These are phyloP conservation scores for Backusella westeae DNA, from an alignment of 192 early-diverging fungal genomes.

Conservation along the genomic window DNA sequence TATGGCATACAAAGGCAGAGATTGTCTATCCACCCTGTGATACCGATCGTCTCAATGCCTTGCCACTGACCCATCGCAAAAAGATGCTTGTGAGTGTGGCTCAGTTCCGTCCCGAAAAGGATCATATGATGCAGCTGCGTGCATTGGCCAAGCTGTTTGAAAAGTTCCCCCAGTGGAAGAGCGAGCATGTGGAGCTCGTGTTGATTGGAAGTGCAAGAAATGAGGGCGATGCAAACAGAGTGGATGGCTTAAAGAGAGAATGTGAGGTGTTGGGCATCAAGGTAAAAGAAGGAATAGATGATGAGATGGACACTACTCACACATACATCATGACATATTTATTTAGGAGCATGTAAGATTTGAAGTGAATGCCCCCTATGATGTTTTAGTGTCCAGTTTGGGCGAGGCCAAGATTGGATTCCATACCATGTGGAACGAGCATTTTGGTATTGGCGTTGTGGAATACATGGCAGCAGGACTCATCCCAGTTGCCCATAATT, in stretches of 20 bases:
- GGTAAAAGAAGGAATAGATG: constrained; percentile 36
- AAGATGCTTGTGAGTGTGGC: constrained; percentile 81
- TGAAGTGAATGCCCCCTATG: constrained; percentile 79
- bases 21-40: constrained; percentile 96
- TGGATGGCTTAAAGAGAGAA: constrained; percentile 53
- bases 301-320: background rate
- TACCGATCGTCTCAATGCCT: constrained; percentile 57
- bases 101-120: constrained; percentile 97
- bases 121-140: constrained; percentile 80
- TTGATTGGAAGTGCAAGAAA: constrained; percentile 89
- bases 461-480: constrained; percentile 97
- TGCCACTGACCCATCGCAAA: constrained; percentile 55
- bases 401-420: constrained; percentile 70
- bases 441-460: constrained; percentile 97
- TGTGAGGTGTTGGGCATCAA: constrained; percentile 51
- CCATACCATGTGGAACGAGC: constrained; percentile 98
- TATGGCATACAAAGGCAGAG: constrained; percentile 71
- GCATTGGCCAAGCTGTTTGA: constrained; percentile 66
- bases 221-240: constrained; percentile 68
- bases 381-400: constrained; percentile 62
- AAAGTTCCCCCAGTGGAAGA: constrained; percentile 52
- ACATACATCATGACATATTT: background rate
- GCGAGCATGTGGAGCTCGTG: constrained; percentile 53
- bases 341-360: constrained; percentile 70
- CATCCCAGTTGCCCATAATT: constrained; percentile 78